Conservation (phyloP, 202 grass and related monocot genomes). For the Zoysia matrella region DNA sequence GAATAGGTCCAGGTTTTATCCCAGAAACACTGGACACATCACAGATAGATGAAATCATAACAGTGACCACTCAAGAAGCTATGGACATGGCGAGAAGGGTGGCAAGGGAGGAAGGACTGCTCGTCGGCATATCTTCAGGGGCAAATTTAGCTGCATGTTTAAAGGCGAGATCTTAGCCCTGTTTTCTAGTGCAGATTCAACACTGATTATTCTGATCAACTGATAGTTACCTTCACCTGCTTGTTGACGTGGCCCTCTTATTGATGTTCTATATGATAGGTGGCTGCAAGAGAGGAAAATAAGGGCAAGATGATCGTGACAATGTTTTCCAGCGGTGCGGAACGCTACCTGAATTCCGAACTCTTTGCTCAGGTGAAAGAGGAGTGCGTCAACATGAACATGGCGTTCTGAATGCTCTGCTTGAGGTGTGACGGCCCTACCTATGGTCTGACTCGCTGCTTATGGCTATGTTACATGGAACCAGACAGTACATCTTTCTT, state of each 20-base stretch:
- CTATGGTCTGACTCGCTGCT: neutral
- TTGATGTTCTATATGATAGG: slow-evolving; percentile 33
- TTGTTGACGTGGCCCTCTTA: neutral
- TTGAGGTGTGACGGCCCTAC: neutral
- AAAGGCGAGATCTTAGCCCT: slow-evolving; percentile 37
- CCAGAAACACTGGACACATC: slow-evolving; percentile 57
- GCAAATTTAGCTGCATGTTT: slow-evolving; percentile 63
- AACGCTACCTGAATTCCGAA: slow-evolving; percentile 67
- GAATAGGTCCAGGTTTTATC: slow-evolving; percentile 54
- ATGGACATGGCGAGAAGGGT: slow-evolving; percentile 65
- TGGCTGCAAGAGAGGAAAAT: slow-evolving; percentile 71
- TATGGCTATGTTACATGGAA: neutral
- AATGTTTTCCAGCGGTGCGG: slow-evolving; percentile 71
- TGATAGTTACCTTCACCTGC: slow-evolving; percentile 2
- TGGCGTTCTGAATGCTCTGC: slow-evolving; percentile 58
- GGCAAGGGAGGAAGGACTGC: slow-evolving; percentile 73
- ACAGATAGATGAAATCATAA: slow-evolving; percentile 63
- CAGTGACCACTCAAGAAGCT: slow-evolving; percentile 53
- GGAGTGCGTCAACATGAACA: slow-evolving; percentile 62
- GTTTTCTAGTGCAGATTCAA: neutral
- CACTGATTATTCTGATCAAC: neutral
- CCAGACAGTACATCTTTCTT: neutral
- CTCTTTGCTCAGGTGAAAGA: slow-evolving; percentile 70
- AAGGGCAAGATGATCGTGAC: slow-evolving; percentile 83
- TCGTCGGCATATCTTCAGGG: slow-evolving; percentile 73